A percentile compares a stretch with the other conserved stretches of the same genome.
These are phyloP conservation scores for Colletotrichum orchidophilum DNA, from an alignment of 2,329 filamentous ascomycete genomes.

Conservation along the genomic window DNA sequence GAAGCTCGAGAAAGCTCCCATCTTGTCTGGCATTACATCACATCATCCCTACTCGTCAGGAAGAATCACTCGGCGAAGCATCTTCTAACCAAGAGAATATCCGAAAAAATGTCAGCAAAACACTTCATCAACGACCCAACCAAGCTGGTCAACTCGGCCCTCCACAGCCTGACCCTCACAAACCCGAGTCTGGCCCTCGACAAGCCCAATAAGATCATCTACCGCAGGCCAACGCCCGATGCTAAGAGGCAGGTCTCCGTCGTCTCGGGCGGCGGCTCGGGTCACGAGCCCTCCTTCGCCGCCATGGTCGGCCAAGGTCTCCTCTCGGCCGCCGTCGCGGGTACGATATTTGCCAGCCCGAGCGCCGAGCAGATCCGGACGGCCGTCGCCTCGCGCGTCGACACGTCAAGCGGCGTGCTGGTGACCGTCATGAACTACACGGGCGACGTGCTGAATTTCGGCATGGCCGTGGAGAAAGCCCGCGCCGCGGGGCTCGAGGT, in stretches of 20 bases:
- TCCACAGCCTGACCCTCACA: constrained; percentile 80
- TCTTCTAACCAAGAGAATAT: background rate
- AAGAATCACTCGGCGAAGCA: background rate
- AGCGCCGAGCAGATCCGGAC: constrained; percentile 82
- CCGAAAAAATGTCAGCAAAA: constrained; percentile 65
- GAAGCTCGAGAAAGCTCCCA: background rate
- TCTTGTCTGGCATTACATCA: background rate
- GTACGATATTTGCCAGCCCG: constrained; percentile 83
- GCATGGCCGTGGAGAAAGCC: constrained; percentile 92
- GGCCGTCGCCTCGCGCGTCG: constrained; percentile 65
- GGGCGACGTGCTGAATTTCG: constrained; percentile 90
- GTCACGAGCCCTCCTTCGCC: constrained; percentile 83
- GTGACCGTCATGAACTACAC: constrained; percentile 98
- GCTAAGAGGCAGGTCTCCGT: constrained; percentile 73
- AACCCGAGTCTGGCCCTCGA: constrained; percentile 88
- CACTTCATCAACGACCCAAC: constrained; percentile 91
- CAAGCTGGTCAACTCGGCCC: constrained; percentile 79
- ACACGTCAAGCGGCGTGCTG: constrained; percentile 77
- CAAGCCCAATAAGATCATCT: constrained; percentile 82
- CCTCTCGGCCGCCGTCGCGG: constrained; percentile 78
- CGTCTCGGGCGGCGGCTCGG: constrained; percentile 86
- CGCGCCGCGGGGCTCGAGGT: constrained; percentile 79
- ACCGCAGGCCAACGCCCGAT: constrained; percentile 66
- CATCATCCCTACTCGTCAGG: background rate
- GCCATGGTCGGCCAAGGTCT: constrained; percentile 81